phyloP scores from a whole-genome alignment of 2,329 filamentous ascomycete species.

The Ceratocystis eucalypticola region DNA sequence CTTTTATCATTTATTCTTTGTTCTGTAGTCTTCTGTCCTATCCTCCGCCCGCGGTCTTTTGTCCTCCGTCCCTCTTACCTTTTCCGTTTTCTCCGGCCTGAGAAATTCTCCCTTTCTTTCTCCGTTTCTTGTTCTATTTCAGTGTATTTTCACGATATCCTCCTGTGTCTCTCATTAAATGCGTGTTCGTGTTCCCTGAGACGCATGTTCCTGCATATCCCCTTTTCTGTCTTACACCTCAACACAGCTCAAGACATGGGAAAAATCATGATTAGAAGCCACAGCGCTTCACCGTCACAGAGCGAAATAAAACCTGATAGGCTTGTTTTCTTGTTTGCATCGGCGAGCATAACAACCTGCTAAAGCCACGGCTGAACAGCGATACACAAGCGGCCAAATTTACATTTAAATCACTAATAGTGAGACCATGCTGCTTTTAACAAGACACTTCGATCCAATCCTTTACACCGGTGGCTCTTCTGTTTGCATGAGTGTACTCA shows the following conservation, averaged over 20 bases:
- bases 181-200: background rate
- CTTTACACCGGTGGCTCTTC: background rate
- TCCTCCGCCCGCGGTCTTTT: background rate
- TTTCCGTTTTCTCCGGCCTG: background rate
- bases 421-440: background rate
- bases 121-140: background rate
- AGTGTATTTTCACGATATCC: background rate
- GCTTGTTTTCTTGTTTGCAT: background rate
- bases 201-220: constrained; percentile 5
- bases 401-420: background rate
- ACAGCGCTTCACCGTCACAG: background rate
- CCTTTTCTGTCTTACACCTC: background rate
- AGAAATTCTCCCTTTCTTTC: background rate
- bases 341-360: background rate
- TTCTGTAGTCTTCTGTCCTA: background rate
- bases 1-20: background rate
- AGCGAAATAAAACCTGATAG: background rate
- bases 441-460: background rate
- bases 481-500: background rate
- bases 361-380: background rate
- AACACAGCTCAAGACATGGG: background rate
- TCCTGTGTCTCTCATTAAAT: background rate
- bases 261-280: background rate
- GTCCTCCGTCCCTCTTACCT: background rate
- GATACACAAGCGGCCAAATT: background rate